Evolutionary conservation across 148 eudicot genomes (phyloP), one percentile per base, ranked within the genome.

Genomic region (Pouteria glomerata): DNA sequence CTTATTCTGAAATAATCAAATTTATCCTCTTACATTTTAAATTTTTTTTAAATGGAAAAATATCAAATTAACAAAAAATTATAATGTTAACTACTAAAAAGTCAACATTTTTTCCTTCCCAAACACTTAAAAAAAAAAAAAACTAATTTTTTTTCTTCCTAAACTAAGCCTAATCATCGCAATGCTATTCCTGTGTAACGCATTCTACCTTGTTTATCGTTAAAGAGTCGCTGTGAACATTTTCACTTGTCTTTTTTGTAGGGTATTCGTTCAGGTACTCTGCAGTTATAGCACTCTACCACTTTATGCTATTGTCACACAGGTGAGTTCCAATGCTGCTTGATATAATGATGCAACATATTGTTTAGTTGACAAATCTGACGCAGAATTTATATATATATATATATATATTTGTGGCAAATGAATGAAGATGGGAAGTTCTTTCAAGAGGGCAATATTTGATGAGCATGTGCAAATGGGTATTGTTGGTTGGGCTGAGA

Each of bases 231-330:
- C 30, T 13, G 10, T 33, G 31, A 33, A 45, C 42, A 2, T 47
- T 71, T 31, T 2, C 44, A 1, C 50, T 14, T 59, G 68, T 15
- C 50, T 53, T 63, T 84, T 57, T n/a, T n/a, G n/a, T 81, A 92
- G 97, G 66, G 86, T 82, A 47, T 73, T 92, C 64, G 85, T 92
- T 76, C 97, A 92, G 74, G 82, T 88, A 50, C 83, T 92, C 63
- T 90, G 96, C 79, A 92, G 97, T 76, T 92, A 90, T 77, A 92
- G 97, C 79, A 92, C 97, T 23, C 81, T 92, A 42, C 97, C 97
- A 21, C 97, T 92, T 41, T 92, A 92, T 64, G 97, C 97, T 57
- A 81, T 90, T 29, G 97, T 92, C 33, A 88, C 97, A 15, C 97
- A 92, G 89, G 97, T 88, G 75, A 71, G 66, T 39, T 70, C 51